These are phyloP conservation scores for Mimosa bimucronata DNA, from an alignment of 306 rosid genomes.

Conservation along the genomic window DNA sequence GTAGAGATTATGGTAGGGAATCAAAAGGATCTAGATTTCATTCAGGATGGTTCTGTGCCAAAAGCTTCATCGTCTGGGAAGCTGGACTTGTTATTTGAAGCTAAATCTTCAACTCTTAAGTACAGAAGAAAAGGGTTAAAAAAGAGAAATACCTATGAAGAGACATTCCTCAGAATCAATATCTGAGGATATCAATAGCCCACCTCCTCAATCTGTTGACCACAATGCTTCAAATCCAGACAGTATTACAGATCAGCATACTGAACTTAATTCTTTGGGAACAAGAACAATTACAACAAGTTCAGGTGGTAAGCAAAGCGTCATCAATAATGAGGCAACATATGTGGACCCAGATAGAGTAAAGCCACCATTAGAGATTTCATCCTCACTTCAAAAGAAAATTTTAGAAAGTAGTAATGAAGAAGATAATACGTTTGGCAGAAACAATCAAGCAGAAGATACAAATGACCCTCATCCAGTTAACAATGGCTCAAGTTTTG, in stretches of 20 bases:
- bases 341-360: slow-evolving; percentile 39
- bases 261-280: slow-evolving; percentile 42
- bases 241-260: slow-evolving; percentile 39
- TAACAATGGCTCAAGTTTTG: slow-evolving; percentile 43
- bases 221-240: slow-evolving; percentile 44
- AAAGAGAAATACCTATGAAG: slow-evolving; percentile 40
- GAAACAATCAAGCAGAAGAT: slow-evolving; percentile 35
- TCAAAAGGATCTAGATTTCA: slow-evolving; percentile 44
- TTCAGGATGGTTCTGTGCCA: slow-evolving; percentile 43
- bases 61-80: slow-evolving; percentile 41
- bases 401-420: slow-evolving; percentile 42
- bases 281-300: slow-evolving; percentile 28
- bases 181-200: slow-evolving; percentile 37
- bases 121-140: slow-evolving; percentile 48
- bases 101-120: slow-evolving; percentile 26
- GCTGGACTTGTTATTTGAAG: slow-evolving; percentile 35
- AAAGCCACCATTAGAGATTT: slow-evolving; percentile 41
- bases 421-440: slow-evolving; percentile 47
- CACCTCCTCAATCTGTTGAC: slow-evolving; percentile 36
- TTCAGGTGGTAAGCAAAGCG: slow-evolving; percentile 44
- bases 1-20: slow-evolving; percentile 45
- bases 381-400: slow-evolving; percentile 41
- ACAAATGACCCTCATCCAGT: slow-evolving; percentile 41
- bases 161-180: slow-evolving; percentile 39
- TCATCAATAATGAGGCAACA: slow-evolving; percentile 36